phyloP scores from a whole-genome alignment of 2,329 filamentous ascomycete genomes.

The Xylariaceae sp. region DNA sequence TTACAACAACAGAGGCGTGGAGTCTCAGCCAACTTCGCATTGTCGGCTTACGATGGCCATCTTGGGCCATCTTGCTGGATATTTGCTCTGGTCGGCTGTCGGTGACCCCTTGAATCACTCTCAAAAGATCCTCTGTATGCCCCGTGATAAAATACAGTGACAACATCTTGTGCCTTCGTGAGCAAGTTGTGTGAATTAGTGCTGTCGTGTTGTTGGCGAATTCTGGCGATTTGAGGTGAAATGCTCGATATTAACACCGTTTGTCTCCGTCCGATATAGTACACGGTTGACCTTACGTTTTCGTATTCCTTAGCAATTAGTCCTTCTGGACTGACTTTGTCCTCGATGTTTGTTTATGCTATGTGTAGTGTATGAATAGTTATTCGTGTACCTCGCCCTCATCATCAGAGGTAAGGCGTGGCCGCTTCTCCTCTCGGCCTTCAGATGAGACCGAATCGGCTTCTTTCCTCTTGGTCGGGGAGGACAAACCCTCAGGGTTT shows the following conservation, averaged over 20 bases:
- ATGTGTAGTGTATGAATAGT: background rate
- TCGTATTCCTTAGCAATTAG: background rate
- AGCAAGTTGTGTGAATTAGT: background rate
- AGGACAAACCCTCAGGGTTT: slow-evolving; percentile 33
- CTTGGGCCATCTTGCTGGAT: background rate
- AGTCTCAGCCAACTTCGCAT: slow-evolving; percentile 15
- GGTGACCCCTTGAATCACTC: background rate
- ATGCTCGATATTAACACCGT: background rate
- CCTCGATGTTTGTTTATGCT: background rate
- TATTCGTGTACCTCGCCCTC: slow-evolving; percentile 42
- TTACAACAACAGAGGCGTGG: slow-evolving; percentile 14
- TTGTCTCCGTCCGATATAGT: background rate
- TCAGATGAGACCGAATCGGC: slow-evolving; percentile 34
- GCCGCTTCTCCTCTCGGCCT: slow-evolving; percentile 40
- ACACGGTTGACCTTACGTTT: background rate
- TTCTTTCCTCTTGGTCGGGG: slow-evolving; percentile 42
- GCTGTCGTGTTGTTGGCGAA: too few relatives aligned
- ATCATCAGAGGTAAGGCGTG: slow-evolving; percentile 40
- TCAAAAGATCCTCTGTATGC: background rate
- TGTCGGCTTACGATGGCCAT: slow-evolving; percentile 3
- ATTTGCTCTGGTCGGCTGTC: background rate
- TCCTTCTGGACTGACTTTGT: background rate
- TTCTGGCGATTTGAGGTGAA: background rate
- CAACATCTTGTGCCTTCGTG: background rate
- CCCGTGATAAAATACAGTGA: slow-evolving; percentile 14